A percentile compares a stretch with the other conserved stretches of the same genome.
Conservation (phyloP, 1,284 basidiomycete genomes). For the Schizophyllum commune region DNA sequence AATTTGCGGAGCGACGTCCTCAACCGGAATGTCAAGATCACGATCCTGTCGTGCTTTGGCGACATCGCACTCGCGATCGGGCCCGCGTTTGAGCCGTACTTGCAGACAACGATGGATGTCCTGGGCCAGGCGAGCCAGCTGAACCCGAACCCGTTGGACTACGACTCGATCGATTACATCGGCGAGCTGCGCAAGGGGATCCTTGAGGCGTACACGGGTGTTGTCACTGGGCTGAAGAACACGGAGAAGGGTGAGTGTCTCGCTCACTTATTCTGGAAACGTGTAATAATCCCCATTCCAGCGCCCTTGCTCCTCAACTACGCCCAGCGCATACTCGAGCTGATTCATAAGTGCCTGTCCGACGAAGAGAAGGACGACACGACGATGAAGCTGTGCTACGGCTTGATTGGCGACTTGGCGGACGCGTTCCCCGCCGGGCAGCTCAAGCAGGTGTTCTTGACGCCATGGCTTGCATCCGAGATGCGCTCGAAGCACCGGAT, state of each 20-base stretch:
- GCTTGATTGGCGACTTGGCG: conserved; percentile 89
- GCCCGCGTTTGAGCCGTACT: conserved; percentile 80
- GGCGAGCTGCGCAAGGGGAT: conserved; percentile 89
- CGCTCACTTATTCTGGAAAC: not conserved
- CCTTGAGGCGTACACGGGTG: conserved; percentile 93
- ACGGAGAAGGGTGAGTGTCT: conserved; percentile 59
- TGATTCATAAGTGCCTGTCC: conserved; percentile 73
- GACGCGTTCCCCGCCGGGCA: conserved; percentile 78
- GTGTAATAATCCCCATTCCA: conserved; percentile 18
- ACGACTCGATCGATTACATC: conserved; percentile 90
- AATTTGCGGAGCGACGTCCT: conserved; percentile 89
- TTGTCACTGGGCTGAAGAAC: conserved; percentile 85
- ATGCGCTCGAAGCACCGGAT: conserved; percentile 66
- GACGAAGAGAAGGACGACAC: conserved; percentile 85
- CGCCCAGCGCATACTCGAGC: conserved; percentile 70
- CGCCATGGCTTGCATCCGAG: conserved; percentile 77
- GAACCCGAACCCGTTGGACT: conserved; percentile 81
- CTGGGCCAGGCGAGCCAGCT: conserved; percentile 86
- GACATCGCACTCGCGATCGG: conserved; percentile 95
- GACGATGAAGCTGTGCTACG: conserved; percentile 70
- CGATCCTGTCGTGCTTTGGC: conserved; percentile 92
- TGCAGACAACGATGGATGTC: conserved; percentile 88
- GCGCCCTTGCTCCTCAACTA: conserved; percentile 68
- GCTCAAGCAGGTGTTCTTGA: conserved; percentile 73
- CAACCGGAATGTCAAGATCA: conserved; percentile 94